A percentile compares a stretch with the other conserved stretches of the same genome.
These are phyloP conservation scores for Paecilomyces formosus DNA, from an alignment of 2,329 filamentous ascomycete species.

Conservation along the genomic window DNA sequence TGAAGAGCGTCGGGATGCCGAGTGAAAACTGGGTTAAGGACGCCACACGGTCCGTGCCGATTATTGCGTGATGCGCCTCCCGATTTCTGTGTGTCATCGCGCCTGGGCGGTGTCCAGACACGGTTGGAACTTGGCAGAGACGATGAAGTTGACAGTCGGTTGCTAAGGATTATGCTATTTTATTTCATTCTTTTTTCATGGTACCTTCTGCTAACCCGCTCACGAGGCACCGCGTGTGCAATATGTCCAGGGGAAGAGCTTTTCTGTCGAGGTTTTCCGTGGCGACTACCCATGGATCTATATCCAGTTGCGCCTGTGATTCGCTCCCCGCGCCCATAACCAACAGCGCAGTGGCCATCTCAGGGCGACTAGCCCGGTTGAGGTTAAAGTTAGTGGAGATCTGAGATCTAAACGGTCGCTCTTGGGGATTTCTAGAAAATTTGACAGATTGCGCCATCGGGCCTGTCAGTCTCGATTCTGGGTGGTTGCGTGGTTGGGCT, in stretches of 20 bases:
- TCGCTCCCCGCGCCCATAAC: neutral
- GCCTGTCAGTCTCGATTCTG: neutral
- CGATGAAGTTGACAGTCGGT: neutral
- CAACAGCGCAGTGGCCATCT: neutral
- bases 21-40: neutral
- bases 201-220: neutral
- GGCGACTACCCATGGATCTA: neutral
- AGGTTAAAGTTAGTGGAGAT: neutral
- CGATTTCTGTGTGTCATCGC: constrained; percentile 3
- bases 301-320: neutral
- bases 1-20: neutral
- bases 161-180: neutral
- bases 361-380: neutral
- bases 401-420: neutral
- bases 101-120: neutral
- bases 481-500: neutral
- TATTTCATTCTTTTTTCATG: neutral
- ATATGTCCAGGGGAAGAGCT: neutral
- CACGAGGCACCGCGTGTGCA: too few species aligned
- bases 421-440: neutral
- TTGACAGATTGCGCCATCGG: neutral
- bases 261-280: neutral
- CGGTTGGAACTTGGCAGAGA: too few species aligned
- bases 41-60: neutral
- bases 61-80: constrained; percentile 1